A percentile compares a stretch with the other conserved stretches of the same genome.
Conservation (phyloP, 495 filamentous ascomycete genomes). For the Monascus purpureus region DNA sequence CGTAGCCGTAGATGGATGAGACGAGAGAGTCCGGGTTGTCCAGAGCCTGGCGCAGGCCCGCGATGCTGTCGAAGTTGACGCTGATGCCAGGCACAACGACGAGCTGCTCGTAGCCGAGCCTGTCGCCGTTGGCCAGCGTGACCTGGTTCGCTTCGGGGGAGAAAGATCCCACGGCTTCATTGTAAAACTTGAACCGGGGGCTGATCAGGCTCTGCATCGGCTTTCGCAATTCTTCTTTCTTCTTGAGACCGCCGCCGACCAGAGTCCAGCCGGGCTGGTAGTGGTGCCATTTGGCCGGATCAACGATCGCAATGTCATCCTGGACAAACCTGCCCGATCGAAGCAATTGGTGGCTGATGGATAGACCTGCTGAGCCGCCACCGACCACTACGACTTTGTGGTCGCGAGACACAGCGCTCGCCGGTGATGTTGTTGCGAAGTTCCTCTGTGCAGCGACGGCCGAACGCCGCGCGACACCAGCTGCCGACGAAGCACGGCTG, state of each 20-base stretch:
- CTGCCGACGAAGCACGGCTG: background rate
- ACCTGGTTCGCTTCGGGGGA: conserved; percentile 43
- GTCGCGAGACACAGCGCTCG: conserved; percentile 18
- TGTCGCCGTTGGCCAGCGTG: conserved; percentile 43
- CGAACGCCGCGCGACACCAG: background rate
- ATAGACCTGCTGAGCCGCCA: conserved; percentile 46
- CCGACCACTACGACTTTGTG: conserved; percentile 54
- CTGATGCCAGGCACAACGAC: conserved; percentile 50
- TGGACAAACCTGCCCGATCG: conserved; percentile 36
- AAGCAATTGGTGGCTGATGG: conserved; percentile 50
- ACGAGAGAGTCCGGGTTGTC: conserved; percentile 40
- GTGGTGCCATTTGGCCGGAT: conserved; percentile 50
- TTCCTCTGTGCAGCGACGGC: background rate
- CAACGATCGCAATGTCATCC: conserved; percentile 53
- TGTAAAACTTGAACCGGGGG: conserved; percentile 49
- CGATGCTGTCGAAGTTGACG: conserved; percentile 39
- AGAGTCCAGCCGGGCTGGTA: conserved; percentile 64
- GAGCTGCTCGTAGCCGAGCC: conserved; percentile 48
- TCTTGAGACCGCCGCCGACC: conserved; percentile 50
- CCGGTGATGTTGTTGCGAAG: conserved; percentile 30
- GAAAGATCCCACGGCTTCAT: conserved; percentile 35
- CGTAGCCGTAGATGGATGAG: conserved; percentile 52
- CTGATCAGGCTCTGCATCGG: conserved; percentile 40
- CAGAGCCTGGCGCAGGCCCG: conserved; percentile 47
- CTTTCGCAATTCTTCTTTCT: conserved; percentile 36